These are phyloP conservation scores for Penicillium cataractarum DNA, from an alignment of 495 filamentous ascomycete species.

Conservation along the genomic window DNA sequence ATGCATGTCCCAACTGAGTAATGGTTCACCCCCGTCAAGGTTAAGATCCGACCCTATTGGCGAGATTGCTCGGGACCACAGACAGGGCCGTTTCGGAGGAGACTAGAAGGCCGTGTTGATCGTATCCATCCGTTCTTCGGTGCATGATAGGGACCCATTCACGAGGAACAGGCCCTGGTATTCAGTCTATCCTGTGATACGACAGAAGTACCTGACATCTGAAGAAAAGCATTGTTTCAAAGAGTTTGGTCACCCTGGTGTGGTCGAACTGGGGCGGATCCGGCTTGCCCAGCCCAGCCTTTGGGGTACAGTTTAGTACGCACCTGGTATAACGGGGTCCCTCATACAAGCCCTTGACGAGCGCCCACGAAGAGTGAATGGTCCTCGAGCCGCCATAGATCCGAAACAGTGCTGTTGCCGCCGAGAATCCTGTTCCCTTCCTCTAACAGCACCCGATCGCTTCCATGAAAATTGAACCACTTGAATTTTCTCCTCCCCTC, in stretches of 20 bases:
- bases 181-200: not conserved
- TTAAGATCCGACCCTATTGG: conserved; percentile 4
- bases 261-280: conserved; percentile 29
- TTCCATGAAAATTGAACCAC: conserved; percentile 22
- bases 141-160: not conserved
- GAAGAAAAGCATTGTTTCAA: not conserved
- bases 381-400: conserved; percentile 34
- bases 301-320: conserved; percentile 36
- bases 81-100: conserved; percentile 12
- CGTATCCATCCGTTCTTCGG: conserved; percentile 13
- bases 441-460: conserved; percentile 26
- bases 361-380: conserved; percentile 31
- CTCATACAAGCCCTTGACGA: conserved; percentile 32
- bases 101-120: conserved; percentile 17
- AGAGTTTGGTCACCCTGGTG: not conserved
- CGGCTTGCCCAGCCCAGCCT: conserved; percentile 20
- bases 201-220: conserved; percentile 2
- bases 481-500: conserved; percentile 20
- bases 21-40: conserved; percentile 16
- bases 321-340: conserved; percentile 32
- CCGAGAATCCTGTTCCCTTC: conserved; percentile 17
- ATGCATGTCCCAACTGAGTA: conserved; percentile 11
- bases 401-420: conserved; percentile 25
- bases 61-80: conserved; percentile 6
- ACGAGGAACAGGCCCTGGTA: not conserved